Evolutionary conservation across 345 rosid genomes (phyloP).

Genomic region (Nephelium lappaceum): DNA sequence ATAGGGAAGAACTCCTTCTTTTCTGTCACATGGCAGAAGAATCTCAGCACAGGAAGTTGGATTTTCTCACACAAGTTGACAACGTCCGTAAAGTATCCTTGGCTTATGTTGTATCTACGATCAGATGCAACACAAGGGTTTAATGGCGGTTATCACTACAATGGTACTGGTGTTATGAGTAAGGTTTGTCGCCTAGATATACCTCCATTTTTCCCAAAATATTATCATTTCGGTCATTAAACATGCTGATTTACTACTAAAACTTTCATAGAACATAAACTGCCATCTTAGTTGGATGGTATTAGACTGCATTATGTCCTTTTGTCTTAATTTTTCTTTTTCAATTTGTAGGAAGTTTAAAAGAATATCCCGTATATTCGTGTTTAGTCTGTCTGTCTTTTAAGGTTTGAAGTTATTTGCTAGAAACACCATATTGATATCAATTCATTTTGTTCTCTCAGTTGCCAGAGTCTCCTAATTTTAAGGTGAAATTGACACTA

Average conservation of each 20-base stretch:
- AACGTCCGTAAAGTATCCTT: constrained; percentile 53
- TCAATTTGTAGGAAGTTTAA: background rate
- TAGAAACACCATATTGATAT: background rate
- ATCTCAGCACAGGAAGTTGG: constrained; percentile 53
- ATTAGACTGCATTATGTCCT: background rate
- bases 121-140: constrained; percentile 52
- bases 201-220: background rate
- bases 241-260: constrained; percentile 1
- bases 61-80: constrained; percentile 46
- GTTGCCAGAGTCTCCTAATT: constrained; percentile 59
- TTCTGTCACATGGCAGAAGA: constrained; percentile 51
- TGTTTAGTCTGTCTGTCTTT: background rate
- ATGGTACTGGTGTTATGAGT: constrained; percentile 50
- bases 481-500: constrained; percentile 53
- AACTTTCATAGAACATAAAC: background rate
- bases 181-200: constrained; percentile 30
- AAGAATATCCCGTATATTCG: background rate
- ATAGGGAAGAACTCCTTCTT: constrained; percentile 43
- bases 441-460: constrained; percentile 22
- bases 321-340: background rate
- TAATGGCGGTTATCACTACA: constrained; percentile 60
- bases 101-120: constrained; percentile 63
- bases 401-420: background rate
- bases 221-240: background rate
- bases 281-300: background rate